Evolutionary conservation across 2,329 filamentous ascomycete species (phyloP).

Genomic region (Hypoxylon sp.): DNA sequence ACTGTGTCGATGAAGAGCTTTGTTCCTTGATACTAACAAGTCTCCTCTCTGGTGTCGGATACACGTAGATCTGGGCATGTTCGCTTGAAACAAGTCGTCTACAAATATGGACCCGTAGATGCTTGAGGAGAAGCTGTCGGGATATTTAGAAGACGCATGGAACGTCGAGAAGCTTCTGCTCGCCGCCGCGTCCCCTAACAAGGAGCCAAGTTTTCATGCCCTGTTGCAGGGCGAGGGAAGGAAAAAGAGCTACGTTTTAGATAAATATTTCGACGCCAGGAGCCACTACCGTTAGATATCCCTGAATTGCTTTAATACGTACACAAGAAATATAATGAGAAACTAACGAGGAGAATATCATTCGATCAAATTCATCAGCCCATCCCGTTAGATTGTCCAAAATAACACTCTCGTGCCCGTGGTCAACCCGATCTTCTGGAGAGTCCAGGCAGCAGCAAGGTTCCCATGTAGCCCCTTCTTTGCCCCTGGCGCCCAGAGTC

Average conservation of each 20-base stretch:
- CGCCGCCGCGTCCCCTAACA: conserved; percentile 11
- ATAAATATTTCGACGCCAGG: conserved; percentile 15
- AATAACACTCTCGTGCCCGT: conserved; percentile 6
- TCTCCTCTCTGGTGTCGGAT: conserved; percentile 18
- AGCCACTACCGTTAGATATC: conserved; percentile 23
- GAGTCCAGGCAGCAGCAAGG: conserved; percentile 12
- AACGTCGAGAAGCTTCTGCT: conserved; percentile 27
- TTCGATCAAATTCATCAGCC: conserved; percentile 26
- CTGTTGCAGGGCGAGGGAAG: conserved; percentile 6
- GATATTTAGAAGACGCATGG: conserved; percentile 37
- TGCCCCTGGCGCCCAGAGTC: conserved; percentile 8
- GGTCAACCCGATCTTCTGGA: conserved; percentile 14
- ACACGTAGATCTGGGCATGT: conserved; percentile 26
- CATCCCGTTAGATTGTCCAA: conserved; percentile 14
- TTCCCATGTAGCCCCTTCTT: conserved; percentile 14
- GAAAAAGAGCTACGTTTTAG: conserved; percentile 11
- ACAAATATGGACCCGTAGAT: conserved; percentile 2
- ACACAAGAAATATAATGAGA: background rate
- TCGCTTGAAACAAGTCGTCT: conserved; percentile 14
- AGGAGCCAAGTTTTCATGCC: conserved; percentile 5
- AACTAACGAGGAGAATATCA: conserved; percentile 9
- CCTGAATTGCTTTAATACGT: conserved; percentile 4
- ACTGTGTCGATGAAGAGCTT: conserved; percentile 1
- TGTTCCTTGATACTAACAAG: conserved; percentile 10
- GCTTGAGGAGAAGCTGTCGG: conserved; percentile 17